Percentiles rank a stretch among this genome's conserved stretches.
Evolutionary conservation across 1,284 basidiomycete genomes (phyloP).

Genomic region (Sparassis latifolia): DNA sequence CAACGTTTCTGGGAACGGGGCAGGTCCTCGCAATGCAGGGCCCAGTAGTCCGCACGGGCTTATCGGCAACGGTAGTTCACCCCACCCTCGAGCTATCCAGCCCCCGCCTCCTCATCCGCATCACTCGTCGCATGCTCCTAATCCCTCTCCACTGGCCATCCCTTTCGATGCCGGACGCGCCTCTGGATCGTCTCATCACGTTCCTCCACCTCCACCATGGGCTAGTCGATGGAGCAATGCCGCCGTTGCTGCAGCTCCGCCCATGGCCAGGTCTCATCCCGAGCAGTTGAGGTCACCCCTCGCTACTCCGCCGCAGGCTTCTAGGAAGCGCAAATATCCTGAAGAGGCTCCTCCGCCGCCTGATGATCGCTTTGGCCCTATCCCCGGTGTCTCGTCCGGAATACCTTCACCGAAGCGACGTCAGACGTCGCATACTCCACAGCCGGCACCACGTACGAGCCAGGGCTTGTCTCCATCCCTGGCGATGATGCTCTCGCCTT

Average conservation of each 20-base stretch:
- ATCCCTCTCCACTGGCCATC: constrained; percentile 26
- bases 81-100: constrained; percentile 18
- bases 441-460: constrained; percentile 12
- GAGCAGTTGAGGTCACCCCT: constrained; percentile 16
- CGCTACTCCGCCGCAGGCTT: constrained; percentile 20
- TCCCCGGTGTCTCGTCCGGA: constrained; percentile 12
- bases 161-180: constrained; percentile 25
- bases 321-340: constrained; percentile 37
- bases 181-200: constrained; percentile 26
- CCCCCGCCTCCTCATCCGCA: constrained; percentile 22
- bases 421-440: constrained; percentile 18
- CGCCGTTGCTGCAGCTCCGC: constrained; percentile 23
- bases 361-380: constrained; percentile 10
- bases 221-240: constrained; percentile 37
- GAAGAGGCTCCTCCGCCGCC: constrained; percentile 28
- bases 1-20: constrained; percentile 17
- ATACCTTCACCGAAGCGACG: constrained; percentile 17
- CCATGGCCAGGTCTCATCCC: constrained; percentile 18
- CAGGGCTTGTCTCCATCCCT: constrained; percentile 26
- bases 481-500: constrained; percentile 27
- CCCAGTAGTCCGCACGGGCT: neutral
- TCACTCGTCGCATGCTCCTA: constrained; percentile 24
- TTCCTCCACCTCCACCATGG: constrained; percentile 66
- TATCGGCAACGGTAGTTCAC: constrained; percentile 23
- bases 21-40: constrained; percentile 3